Evolutionary conservation across 73 alveolate genomes (phyloP).

Genomic region (Diophrys sp.): DNA sequence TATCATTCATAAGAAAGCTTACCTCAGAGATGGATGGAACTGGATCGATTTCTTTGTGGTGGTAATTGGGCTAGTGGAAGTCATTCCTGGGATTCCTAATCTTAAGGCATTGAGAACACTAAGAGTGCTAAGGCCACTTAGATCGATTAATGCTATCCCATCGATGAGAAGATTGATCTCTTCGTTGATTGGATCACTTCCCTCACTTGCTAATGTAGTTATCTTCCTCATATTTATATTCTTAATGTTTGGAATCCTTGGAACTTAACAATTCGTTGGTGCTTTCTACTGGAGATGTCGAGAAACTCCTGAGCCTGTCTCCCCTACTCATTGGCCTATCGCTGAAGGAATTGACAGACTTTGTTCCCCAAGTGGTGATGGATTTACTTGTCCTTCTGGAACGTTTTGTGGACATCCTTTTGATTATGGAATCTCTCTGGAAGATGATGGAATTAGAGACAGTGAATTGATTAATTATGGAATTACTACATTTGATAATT

Average conservation of each 20-base stretch:
- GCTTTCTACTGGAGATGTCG: conserved; percentile 22
- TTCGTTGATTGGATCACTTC: conserved; percentile 30
- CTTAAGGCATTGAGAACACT: conserved; percentile 28
- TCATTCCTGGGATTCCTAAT: conserved; percentile 48
- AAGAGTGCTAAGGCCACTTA: conserved; percentile 40
- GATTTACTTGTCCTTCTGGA: too few species aligned
- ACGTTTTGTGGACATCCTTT: conserved; percentile 23
- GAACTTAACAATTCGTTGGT: conserved; percentile 24
- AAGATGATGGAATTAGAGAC: conserved; percentile 19
- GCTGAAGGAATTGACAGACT: conserved; percentile 21
- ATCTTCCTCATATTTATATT: conserved; percentile 36
- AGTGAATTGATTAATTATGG: conserved; percentile 47
- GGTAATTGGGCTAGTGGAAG: conserved; percentile 65
- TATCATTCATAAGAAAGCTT: conserved; percentile 42
- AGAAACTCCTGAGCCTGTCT: conserved; percentile 9
- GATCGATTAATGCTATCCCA: conserved; percentile 51
- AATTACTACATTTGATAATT: conserved; percentile 62
- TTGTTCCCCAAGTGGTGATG: too few species aligned
- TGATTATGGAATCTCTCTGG: neutral
- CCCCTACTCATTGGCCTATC: conserved; percentile 6
- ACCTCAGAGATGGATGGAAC: conserved; percentile 81
- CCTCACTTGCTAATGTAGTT: conserved; percentile 38
- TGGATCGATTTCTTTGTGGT: conserved; percentile 72
- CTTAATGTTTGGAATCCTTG: conserved; percentile 48
- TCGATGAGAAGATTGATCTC: conserved; percentile 34